Conservation (phyloP, 352 stramenopile genomes). For the Globisporangium parvum region DNA sequence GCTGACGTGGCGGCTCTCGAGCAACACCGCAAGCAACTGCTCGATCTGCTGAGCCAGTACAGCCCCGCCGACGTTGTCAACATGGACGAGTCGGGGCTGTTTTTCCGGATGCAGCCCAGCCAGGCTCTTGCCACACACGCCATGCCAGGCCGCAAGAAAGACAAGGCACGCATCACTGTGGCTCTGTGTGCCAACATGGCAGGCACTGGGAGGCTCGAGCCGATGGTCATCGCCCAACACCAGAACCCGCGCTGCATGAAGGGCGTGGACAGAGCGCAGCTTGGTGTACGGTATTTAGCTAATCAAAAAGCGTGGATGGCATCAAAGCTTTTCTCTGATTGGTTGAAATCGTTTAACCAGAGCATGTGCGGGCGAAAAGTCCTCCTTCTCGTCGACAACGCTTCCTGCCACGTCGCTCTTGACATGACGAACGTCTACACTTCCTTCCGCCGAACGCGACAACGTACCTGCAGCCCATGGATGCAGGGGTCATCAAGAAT, state of each 20-base stretch:
- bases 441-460: slow-evolving; percentile 18
- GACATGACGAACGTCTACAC: no score
- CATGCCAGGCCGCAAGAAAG: slow-evolving; percentile 8
- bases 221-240: slow-evolving; percentile 12
- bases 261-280: slow-evolving; percentile 1
- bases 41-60: no score
- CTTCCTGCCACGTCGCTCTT: no score
- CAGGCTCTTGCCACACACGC: slow-evolving; percentile 2
- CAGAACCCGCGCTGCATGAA: slow-evolving; percentile 9
- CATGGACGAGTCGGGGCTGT: slow-evolving; percentile 15
- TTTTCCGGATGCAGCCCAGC: slow-evolving; percentile 8
- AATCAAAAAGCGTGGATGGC: no score
- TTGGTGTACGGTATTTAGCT: slow-evolving; percentile 11
- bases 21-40: no score
- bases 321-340: no score
- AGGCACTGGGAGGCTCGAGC: slow-evolving; percentile 8
- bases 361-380: no score
- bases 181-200: slow-evolving; percentile 11
- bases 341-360: no score
- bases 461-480: slow-evolving; percentile 14
- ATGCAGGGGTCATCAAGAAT: slow-evolving; percentile 18
- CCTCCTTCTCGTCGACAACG: no score
- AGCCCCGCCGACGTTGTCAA: slow-evolving; percentile 10
- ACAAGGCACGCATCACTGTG: slow-evolving; percentile 10
- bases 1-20: no score